Evolutionary conservation across 495 filamentous ascomycete species (phyloP).

Genomic region (Parmelia sp.): DNA sequence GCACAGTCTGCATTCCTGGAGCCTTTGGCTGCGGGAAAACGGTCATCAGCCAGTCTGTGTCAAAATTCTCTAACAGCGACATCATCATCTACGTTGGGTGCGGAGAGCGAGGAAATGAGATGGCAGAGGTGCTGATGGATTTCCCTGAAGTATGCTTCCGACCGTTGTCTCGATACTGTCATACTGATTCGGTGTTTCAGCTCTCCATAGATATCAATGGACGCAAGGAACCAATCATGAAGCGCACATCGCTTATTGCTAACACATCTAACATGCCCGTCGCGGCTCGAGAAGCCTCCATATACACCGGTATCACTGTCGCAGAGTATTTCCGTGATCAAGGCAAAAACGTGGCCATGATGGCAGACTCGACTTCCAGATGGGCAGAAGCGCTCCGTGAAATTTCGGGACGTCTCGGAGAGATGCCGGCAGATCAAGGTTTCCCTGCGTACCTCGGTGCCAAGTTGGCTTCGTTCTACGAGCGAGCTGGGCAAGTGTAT

Average conservation of each 20-base stretch:
- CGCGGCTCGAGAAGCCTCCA: constrained; percentile 95
- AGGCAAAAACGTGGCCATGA: constrained; percentile 97
- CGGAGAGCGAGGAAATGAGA: constrained; percentile 97
- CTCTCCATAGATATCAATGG: constrained; percentile 85
- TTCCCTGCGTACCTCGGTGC: constrained; percentile 97
- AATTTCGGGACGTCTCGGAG: constrained; percentile 95
- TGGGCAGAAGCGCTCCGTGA: constrained; percentile 99
- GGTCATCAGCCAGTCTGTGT: constrained; percentile 95
- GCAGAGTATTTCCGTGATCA: constrained; percentile 99
- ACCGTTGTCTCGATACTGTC: not conserved
- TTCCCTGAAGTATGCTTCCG: constrained; percentile 62
- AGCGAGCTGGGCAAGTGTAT: constrained; percentile 84
- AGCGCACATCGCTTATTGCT: constrained; percentile 95
- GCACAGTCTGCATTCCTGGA: constrained; percentile 95
- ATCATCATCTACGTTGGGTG: constrained; percentile 98
- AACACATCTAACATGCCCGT: constrained; percentile 99
- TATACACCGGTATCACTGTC: constrained; percentile 97
- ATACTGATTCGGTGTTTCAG: constrained; percentile 34
- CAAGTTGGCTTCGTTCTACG: constrained; percentile 98
- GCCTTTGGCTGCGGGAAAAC: constrained; percentile 99
- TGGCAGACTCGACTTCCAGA: constrained; percentile 97
- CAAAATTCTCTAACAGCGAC: constrained; percentile 99
- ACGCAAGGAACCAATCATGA: constrained; percentile 98
- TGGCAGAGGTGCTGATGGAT: constrained; percentile 99
- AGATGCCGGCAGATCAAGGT: constrained; percentile 99